Evolutionary conservation across 345 rosid species (phyloP).

Genomic region (Corchorus capsularis): DNA sequence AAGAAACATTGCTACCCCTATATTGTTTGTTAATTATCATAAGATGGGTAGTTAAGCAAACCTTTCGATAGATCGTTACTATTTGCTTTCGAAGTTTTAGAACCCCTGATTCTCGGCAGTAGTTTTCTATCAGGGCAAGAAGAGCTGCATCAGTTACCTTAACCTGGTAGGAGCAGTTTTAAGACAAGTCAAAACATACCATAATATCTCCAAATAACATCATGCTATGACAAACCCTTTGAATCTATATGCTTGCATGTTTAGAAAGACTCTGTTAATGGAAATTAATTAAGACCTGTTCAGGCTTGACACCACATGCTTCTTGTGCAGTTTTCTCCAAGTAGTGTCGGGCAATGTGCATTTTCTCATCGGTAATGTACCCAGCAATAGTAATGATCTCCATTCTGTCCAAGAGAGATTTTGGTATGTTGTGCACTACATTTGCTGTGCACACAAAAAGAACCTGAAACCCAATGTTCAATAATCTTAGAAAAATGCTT

Average conservation of each 20-base stretch:
- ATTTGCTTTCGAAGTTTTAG: conserved; percentile 88
- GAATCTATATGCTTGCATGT: not conserved
- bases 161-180: conserved; percentile 55
- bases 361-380: conserved; percentile 96
- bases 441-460: conserved; percentile 99
- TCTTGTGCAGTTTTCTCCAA: conserved; percentile 84
- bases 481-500: not conserved
- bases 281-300: conserved; percentile 68
- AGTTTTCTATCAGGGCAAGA: conserved; percentile 85
- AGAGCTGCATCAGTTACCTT: conserved; percentile 91
- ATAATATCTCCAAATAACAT: not conserved
- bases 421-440: conserved; percentile 92
- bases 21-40: conserved; percentile 32
- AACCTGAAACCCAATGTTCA: conserved; percentile 55
- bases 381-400: conserved; percentile 98
- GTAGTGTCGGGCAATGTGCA: conserved; percentile 97
- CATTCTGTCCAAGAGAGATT: conserved; percentile 97
- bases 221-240: not conserved
- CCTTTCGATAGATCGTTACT: conserved; percentile 98
- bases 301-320: conserved; percentile 91
- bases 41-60: conserved; percentile 27
- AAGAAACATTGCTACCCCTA: conserved; percentile 86
- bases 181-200: conserved; percentile 11
- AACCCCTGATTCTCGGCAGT: conserved; percentile 97
- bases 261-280: not conserved